phyloP scores from a whole-genome alignment of 495 filamentous ascomycete genomes.

The Penicillium daleae region DNA sequence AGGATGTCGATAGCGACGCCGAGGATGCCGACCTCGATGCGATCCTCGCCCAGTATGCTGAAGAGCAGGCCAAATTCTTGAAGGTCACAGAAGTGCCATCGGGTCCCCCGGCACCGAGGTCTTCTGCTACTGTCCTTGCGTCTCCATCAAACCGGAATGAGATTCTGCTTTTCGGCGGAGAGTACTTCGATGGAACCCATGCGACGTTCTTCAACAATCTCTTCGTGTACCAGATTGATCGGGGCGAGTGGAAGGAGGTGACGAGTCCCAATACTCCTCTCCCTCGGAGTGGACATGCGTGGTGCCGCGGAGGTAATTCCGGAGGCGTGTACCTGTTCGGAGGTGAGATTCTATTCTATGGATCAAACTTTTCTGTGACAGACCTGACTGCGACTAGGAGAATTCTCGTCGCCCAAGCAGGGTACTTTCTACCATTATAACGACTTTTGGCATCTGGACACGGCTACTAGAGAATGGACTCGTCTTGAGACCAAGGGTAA shows the following conservation, averaged over 20 bases:
- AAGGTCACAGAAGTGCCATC: conserved; percentile 84
- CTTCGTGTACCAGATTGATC: conserved; percentile 86
- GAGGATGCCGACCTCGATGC: conserved; percentile 95
- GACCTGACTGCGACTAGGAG: conserved; percentile 34
- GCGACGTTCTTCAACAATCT: conserved; percentile 72
- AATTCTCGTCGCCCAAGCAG: conserved; percentile 84
- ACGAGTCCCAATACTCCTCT: conserved; percentile 91
- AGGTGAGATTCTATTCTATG: conserved; percentile 51
- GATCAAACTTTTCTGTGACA: neutral
- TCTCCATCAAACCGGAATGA: conserved; percentile 86
- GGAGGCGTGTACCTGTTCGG: conserved; percentile 91
- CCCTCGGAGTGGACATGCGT: conserved; percentile 89
- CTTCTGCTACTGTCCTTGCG: conserved; percentile 77
- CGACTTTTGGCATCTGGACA: conserved; percentile 94
- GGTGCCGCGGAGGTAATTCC: conserved; percentile 83
- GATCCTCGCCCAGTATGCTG: conserved; percentile 89
- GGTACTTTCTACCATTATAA: conserved; percentile 99
- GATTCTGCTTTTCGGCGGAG: conserved; percentile 88
- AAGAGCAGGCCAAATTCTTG: conserved; percentile 85
- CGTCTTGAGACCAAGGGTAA: conserved; percentile 86
- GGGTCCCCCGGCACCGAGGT: conserved; percentile 76
- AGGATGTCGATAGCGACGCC: conserved; percentile 72
- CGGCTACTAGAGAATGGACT: conserved; percentile 82
- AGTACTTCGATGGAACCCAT: conserved; percentile 66
- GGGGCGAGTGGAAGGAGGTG: conserved; percentile 84